Evolutionary conservation across 2,329 filamentous ascomycete species (phyloP), one percentile per base, ranked within the genome.

Genomic region (Exutisphaerella laricina): DNA sequence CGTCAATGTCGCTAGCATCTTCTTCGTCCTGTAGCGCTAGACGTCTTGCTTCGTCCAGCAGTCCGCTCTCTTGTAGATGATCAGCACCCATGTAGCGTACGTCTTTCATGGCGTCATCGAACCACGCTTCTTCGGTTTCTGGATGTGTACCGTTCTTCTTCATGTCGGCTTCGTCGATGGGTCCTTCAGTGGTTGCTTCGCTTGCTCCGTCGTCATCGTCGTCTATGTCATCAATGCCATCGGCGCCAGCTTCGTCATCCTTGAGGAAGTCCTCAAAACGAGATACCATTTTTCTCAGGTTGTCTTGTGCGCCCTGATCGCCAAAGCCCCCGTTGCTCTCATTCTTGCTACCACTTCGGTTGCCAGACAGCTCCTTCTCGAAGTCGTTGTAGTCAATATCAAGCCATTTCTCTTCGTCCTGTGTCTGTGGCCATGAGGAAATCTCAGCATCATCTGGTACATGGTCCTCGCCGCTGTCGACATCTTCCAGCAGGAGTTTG

Each of bases 191-290:
- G n/a, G 42, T 40, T 3, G 74, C 72, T 13, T 75, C 44, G 12
- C 42, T 39, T 3, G 74, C 72, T 13, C 75, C 73, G 8, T 73
- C 69, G 46, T 86, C 84, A 74, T 86, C 85, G 7, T 85, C 83
- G 48, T 78, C 73, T 21, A 72, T 63, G 18, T 86, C 65, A 46
- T 87, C 80, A 0, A 82, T 85, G 0, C 88, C 90, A 34, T 94
- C 88, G 4, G 81, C 63, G 1, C 85, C 89, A 1, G 88, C 88
- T 33, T 75, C 77, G 8, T 94, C 85, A 55, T 97, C 87, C 43
- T 94, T 86, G 33, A 98, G 66, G 56, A 98, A 97, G 9, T 84
- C 74, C 59, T 96, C 88, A 58, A 98, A 97, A n/a, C 88, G 79
- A 34, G 85, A 84, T 0, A 98, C 92, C 62, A 97, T 95, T 59